Evolutionary conservation across 140 eudicot genomes (phyloP).

Genomic region (Senecio squalidus): DNA sequence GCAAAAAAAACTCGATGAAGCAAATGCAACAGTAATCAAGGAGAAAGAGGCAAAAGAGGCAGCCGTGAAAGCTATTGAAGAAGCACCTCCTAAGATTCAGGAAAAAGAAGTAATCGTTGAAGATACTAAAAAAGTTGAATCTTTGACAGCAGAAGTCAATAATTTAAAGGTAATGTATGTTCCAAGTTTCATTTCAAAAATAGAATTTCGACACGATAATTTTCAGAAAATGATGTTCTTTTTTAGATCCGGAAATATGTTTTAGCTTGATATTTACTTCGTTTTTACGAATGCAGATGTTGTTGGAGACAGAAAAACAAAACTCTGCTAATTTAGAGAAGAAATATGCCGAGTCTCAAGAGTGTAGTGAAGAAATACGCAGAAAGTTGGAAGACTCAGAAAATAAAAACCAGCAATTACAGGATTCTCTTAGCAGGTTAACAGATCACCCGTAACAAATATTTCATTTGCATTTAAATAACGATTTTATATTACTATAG

Average conservation of each 20-base stretch:
- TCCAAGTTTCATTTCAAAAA: not conserved
- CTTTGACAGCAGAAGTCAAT: slow-evolving; percentile 53
- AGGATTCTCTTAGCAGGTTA: slow-evolving; percentile 72
- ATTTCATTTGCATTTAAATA: not conserved
- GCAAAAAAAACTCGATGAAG: slow-evolving; percentile 76
- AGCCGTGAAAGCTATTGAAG: slow-evolving; percentile 83
- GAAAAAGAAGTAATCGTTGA: slow-evolving; percentile 75
- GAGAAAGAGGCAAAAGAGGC: slow-evolving; percentile 86
- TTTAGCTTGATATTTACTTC: slow-evolving; percentile 1
- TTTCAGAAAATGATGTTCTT: not conserved
- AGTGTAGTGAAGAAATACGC: slow-evolving; percentile 53
- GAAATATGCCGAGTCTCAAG: slow-evolving; percentile 41
- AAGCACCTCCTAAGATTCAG: slow-evolving; percentile 92
- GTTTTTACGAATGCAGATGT: slow-evolving; percentile 37
- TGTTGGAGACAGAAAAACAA: slow-evolving; percentile 55
- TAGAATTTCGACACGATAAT: not conserved
- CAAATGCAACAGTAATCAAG: slow-evolving; percentile 56
- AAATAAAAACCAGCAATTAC: slow-evolving; percentile 51
- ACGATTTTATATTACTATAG: too few relatives aligned
- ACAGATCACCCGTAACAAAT: not conserved
- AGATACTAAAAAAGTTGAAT: slow-evolving; percentile 69
- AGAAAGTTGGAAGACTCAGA: slow-evolving; percentile 78
- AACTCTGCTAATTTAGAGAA: slow-evolving; percentile 42
- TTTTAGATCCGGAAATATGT: slow-evolving; percentile 5
- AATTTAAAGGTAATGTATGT: slow-evolving; percentile 64